A percentile compares a stretch with the other conserved stretches of the same genome.
These are phyloP conservation scores for Kwoniella shivajii DNA, from an alignment of 1,284 basidiomycete genomes.

Conservation along the genomic window DNA sequence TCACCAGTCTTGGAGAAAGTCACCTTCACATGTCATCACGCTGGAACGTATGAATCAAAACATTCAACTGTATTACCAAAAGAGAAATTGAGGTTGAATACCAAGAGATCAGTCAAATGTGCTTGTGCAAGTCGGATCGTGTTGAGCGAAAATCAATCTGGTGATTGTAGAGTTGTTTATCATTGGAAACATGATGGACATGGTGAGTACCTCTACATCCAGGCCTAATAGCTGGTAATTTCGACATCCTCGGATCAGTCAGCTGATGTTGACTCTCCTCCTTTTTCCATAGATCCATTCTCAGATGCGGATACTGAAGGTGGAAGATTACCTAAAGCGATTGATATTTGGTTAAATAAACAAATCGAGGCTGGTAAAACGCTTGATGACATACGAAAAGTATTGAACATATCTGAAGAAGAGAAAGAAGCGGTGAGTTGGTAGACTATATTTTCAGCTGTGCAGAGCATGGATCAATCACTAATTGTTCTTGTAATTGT, in stretches of 20 bases:
- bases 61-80: slow-evolving; percentile 42
- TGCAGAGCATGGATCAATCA: not conserved
- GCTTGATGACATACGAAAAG: slow-evolving; percentile 42
- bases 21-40: slow-evolving; percentile 52
- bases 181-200: slow-evolving; percentile 52
- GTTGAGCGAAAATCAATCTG: slow-evolving; percentile 44
- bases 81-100: slow-evolving; percentile 47
- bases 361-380: slow-evolving; percentile 46
- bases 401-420: slow-evolving; percentile 41
- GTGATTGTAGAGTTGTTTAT: slow-evolving; percentile 43
- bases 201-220: slow-evolving; percentile 31
- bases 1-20: slow-evolving; percentile 46
- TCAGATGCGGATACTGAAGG: slow-evolving; percentile 39
- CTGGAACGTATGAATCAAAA: slow-evolving; percentile 45
- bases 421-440: slow-evolving; percentile 40
- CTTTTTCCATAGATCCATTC: slow-evolving; percentile 37
- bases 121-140: slow-evolving; percentile 47
- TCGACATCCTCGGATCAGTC: not conserved
- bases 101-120: slow-evolving; percentile 52
- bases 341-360: slow-evolving; percentile 49
- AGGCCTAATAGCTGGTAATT: too few species aligned
- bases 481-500: not conserved
- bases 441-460: too few species aligned
- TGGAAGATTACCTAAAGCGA: slow-evolving; percentile 44
- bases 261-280: not conserved